Conservation (phyloP, 495 filamentous ascomycete genomes). For the Hypomontagnella monticulosa region DNA sequence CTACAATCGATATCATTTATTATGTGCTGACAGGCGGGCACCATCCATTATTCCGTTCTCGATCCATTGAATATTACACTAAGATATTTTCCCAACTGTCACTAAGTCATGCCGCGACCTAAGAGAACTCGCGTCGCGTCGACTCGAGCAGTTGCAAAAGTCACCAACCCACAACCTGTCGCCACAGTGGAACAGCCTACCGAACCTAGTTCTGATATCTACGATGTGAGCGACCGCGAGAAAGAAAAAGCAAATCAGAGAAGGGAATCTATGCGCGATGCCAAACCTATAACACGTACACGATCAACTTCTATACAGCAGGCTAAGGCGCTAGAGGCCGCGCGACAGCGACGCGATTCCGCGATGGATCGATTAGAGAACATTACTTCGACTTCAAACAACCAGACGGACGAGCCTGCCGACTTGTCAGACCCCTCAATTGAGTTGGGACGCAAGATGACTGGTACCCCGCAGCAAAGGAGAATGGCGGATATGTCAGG, state of each 20-base stretch:
- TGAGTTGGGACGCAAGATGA: conserved; percentile 45
- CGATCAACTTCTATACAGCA: conserved; percentile 42
- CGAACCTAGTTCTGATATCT: conserved; percentile 49
- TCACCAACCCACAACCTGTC: conserved; percentile 30
- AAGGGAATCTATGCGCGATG: conserved; percentile 36
- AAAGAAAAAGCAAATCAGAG: conserved; percentile 46
- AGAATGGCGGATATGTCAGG: conserved; percentile 54
- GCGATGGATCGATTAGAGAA: conserved; percentile 54
- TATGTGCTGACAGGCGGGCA: neutral
- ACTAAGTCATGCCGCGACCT: conserved; percentile 54
- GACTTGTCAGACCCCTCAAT: conserved; percentile 30
- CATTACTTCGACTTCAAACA: conserved; percentile 49
- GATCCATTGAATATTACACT: neutral
- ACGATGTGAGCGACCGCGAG: conserved; percentile 58
- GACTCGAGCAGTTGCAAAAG: conserved; percentile 44
- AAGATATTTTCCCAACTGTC: neutral
- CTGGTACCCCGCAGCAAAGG: conserved; percentile 40
- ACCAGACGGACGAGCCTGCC: conserved; percentile 15
- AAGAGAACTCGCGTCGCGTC: conserved; percentile 51
- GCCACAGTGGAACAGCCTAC: conserved; percentile 16
- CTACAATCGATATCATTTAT: neutral
- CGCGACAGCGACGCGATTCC: conserved; percentile 49
- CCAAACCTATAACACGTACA: conserved; percentile 10
- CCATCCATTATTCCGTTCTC: conserved; percentile 2
- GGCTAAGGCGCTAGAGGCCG: conserved; percentile 41